phyloP scores from a whole-genome alignment of 2,329 filamentous ascomycete species.

The Hypoxylon sp. region DNA sequence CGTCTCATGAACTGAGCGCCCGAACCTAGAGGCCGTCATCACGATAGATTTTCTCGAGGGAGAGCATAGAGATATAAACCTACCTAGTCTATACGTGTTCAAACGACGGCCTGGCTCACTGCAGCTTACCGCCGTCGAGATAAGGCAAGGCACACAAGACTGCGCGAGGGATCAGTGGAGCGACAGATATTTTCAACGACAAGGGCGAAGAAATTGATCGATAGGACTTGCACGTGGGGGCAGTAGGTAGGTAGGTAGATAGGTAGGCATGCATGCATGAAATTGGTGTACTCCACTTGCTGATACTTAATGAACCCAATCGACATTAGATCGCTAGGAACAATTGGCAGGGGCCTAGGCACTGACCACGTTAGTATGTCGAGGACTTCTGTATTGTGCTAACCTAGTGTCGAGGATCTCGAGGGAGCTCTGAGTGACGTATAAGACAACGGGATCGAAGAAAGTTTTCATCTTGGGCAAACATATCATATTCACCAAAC shows the following conservation, averaged over 20 bases:
- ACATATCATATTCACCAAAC: neutral
- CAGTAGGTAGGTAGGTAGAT: too few relatives aligned
- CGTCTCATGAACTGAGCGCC: neutral
- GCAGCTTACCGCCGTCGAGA: neutral
- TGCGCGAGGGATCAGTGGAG: neutral
- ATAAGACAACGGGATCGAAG: neutral
- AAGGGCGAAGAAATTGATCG: neutral
- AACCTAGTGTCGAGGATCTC: neutral
- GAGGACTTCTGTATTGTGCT: neutral
- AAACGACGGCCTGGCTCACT: neutral
- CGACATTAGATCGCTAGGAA: neutral
- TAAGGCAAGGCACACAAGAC: neutral
- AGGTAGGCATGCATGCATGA: too few relatives aligned
- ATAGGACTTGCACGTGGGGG: neutral
- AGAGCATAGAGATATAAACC: neutral
- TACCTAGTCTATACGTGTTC: neutral
- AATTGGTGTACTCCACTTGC: conserved; percentile 10
- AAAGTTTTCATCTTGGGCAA: neutral
- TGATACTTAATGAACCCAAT: neutral
- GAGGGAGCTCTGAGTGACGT: neutral
- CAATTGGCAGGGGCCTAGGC: neutral
- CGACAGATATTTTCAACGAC: neutral
- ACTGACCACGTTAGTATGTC: neutral
- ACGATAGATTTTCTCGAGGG: neutral
- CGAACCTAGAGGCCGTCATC: neutral